Base-by-base conservation (phyloP, 148 eudicot species). In the Oxyria digyna region DNA sequence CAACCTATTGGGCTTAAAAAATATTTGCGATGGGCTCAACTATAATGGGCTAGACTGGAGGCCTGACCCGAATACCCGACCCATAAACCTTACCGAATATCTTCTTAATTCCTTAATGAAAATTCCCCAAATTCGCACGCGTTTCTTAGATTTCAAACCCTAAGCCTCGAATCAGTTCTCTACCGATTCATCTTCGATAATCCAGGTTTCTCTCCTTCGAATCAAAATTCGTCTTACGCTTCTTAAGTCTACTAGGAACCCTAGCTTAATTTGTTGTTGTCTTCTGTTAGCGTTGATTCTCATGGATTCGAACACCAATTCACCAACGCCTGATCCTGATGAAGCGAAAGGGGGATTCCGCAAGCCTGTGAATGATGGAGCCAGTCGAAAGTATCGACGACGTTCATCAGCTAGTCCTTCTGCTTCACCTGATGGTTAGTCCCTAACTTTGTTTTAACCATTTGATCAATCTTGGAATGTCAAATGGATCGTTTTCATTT, bases 341-440 rank as follows among this genome's bases (percentile, higher is more conserved):
- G 85, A 83, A 68, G 70, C 81, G 27, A 89, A 81, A 75, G 82
- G 85, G 31, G 82, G 81, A 49, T 92, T 92, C 76, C 87, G 84
- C 67, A 92, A 89, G 87, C 93, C 82, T 73, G 69, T 81, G 1
- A 86, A 81, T 79, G 98, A 87, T 70, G 77, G 84, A 42, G 84
- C 78, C 10, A 81, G 67, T 57, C 74, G 96, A 67, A 87, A 85
- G 67, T 92, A 92, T 73, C 67, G 98, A 78, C 88, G 88, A 32
- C 80, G 83, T 68, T 85, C 96, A 62, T 93, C 96, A 63, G 71
- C 69, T 64, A 76, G 69, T 54, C 83, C 83, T 6, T 81, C 89
- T 12, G 84, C 89, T 62, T 86, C 85, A 43, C 78, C 87, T 70
- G 96, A 83, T 67, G 96, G 93, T 91, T 27, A 83, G 88, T 75